Evolutionary conservation across 1,284 basidiomycete species (phyloP), one percentile per base, ranked within the genome.

Genomic region (Erythrobasidium hasegawianum): DNA sequence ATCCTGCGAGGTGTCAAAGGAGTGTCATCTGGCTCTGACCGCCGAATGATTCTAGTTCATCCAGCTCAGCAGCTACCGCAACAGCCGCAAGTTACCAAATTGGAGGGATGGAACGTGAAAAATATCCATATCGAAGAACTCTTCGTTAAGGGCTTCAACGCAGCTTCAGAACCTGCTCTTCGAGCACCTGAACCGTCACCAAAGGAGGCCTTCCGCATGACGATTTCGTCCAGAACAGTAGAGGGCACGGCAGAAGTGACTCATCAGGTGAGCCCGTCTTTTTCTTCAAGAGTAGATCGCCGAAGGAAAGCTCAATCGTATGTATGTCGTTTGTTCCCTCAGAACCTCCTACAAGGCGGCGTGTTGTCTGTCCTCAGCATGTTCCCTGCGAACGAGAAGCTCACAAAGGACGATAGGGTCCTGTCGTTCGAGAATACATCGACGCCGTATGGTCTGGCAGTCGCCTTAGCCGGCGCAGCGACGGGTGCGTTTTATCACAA

Each of bases 361-460:
- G 40, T 65, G 4, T 39, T 65, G 16, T 65, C 62, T n/a, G 27
- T 65, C 26, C 33, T 65, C n/a, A 55, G 50, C 18, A 57, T 65
- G 26, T 65, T 65, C 29, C 62, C 62, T n/a, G 43, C 62, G 1
- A 58, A 40, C 29, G 55, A 57, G 11, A 57, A 53, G 38, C 41
- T 55, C 14, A 16, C 62, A 14, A 26, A 55, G 16, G 14, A 29
- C 1, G 62, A 65, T 41, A 52, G 43, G 20, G 57, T 65, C n/a
- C 38, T 65, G 8, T 65, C 62, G 9, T 65, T 65, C 39, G 62
- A 65, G 26, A 58, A 45, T 13, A 45, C 56, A 11, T 65, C 62
- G 7, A 65, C 62, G 14, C 62, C 62, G 8, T 65, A 65, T 24
- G 62, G 62, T 39, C 45, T 65, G 5, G 20, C 55, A 0, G 47